Conservation (phyloP, 768 basidiomycete genomes). For the Trametes cinnabarina region DNA sequence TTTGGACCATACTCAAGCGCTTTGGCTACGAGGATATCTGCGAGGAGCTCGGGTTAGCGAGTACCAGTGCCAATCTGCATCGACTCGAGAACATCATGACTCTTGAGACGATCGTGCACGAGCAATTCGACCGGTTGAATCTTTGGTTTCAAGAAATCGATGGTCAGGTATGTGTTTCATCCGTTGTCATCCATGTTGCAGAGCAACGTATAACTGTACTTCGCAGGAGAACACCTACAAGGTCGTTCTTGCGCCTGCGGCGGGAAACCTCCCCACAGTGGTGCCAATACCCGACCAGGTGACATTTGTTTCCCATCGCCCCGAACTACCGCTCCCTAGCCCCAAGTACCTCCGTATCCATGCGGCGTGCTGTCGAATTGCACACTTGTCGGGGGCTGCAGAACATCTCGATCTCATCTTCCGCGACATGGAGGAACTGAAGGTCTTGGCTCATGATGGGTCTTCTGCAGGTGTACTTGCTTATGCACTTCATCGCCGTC, state of each 20-base stretch:
- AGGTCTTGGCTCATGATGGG: background rate
- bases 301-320: background rate
- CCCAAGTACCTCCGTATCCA: background rate
- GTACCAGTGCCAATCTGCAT: background rate
- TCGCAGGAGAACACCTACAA: background rate
- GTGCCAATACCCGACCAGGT: background rate
- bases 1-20: background rate
- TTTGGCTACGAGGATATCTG: background rate
- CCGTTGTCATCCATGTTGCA: background rate
- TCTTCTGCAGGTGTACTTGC: background rate
- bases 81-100: slow-evolving; percentile 2
- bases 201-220: background rate
- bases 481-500: background rate
- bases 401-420: background rate
- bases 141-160: background rate
- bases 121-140: background rate
- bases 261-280: background rate
- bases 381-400: background rate
- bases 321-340: background rate
- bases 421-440: background rate
- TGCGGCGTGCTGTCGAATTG: background rate
- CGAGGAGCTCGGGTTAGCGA: background rate
- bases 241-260: background rate
- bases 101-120: background rate
- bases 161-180: background rate